Percentiles rank a stretch among this genome's conserved stretches.
phyloP scores from a whole-genome alignment of 805 yeast species.

The Vanderwaltozyma tropicalis region DNA sequence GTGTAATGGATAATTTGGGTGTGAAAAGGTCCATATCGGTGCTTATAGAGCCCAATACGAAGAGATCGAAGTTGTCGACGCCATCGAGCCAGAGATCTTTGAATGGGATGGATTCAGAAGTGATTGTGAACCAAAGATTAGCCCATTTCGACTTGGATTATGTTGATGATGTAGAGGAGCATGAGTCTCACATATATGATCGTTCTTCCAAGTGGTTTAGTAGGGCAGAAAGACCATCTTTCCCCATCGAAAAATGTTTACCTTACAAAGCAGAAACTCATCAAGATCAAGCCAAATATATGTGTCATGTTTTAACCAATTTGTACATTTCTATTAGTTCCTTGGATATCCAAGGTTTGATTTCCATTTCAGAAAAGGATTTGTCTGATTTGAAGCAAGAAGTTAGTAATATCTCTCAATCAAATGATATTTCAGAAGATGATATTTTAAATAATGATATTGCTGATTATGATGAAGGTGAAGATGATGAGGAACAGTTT shows the following conservation, averaged over 20 bases:
- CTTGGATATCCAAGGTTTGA: slow-evolving; percentile 60
- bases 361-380: slow-evolving; percentile 59
- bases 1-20: too few relatives aligned
- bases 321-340: slow-evolving; percentile 68
- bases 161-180: slow-evolving; percentile 34
- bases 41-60: neutral
- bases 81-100: slow-evolving; percentile 11
- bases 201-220: slow-evolving; percentile 33
- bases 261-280: slow-evolving; percentile 71
- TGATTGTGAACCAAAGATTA: slow-evolving; percentile 23
- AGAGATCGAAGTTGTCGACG: slow-evolving; percentile 15
- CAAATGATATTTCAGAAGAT: slow-evolving; percentile 39
- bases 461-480: too few relatives aligned
- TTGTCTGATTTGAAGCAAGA: slow-evolving; percentile 37
- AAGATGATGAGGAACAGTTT: slow-evolving; percentile 32
- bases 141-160: slow-evolving; percentile 41
- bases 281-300: slow-evolving; percentile 59
- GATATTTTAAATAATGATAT: slow-evolving; percentile 25
- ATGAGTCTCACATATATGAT: slow-evolving; percentile 22
- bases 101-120: slow-evolving; percentile 18
- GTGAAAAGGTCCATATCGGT: neutral
- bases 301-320: slow-evolving; percentile 72
- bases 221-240: slow-evolving; percentile 27
- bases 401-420: slow-evolving; percentile 39
- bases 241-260: slow-evolving; percentile 32